A percentile compares a stretch with the other conserved stretches of the same genome.
phyloP scores from a whole-genome alignment of 2,329 filamentous ascomycete genomes.

The Ascochyta fabae region DNA sequence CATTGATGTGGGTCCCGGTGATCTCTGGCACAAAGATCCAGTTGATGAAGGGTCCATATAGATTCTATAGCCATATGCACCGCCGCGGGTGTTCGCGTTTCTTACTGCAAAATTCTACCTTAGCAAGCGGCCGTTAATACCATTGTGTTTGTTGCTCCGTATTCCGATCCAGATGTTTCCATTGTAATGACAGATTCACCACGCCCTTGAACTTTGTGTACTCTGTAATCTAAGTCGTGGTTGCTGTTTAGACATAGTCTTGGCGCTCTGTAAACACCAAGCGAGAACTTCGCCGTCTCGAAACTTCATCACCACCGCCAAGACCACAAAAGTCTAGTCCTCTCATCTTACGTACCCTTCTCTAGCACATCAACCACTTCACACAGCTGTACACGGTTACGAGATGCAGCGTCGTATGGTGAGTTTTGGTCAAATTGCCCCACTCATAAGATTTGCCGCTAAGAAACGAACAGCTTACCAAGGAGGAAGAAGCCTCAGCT shows the following conservation, averaged over 20 bases:
- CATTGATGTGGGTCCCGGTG: slow-evolving; percentile 30
- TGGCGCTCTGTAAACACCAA: slow-evolving; percentile 13
- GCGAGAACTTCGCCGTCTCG: slow-evolving; percentile 7
- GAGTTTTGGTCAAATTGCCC: slow-evolving; percentile 19
- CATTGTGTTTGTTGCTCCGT: background rate
- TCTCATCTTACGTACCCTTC: no score
- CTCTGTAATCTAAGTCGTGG: background rate
- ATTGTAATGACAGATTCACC: no score
- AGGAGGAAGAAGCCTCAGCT: slow-evolving; percentile 74
- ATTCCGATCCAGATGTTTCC: no score
- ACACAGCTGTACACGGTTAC: background rate
- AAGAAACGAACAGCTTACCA: slow-evolving; percentile 73
- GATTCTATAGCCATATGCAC: background rate
- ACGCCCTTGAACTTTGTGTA: background rate
- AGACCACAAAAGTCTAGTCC: background rate
- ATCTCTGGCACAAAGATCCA: slow-evolving; percentile 13
- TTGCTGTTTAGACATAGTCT: background rate
- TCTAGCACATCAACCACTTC: no score
- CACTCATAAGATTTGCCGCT: slow-evolving; percentile 18
- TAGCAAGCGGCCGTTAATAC: background rate
- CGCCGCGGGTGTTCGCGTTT: background rate
- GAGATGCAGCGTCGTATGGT: slow-evolving; percentile 57
- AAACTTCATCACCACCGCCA: slow-evolving; percentile 16
- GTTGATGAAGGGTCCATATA: slow-evolving; percentile 5
- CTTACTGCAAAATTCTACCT: background rate